Evolutionary conservation across 2,329 filamentous ascomycete species (phyloP).

Genomic region (Falciphora oryzae): DNA sequence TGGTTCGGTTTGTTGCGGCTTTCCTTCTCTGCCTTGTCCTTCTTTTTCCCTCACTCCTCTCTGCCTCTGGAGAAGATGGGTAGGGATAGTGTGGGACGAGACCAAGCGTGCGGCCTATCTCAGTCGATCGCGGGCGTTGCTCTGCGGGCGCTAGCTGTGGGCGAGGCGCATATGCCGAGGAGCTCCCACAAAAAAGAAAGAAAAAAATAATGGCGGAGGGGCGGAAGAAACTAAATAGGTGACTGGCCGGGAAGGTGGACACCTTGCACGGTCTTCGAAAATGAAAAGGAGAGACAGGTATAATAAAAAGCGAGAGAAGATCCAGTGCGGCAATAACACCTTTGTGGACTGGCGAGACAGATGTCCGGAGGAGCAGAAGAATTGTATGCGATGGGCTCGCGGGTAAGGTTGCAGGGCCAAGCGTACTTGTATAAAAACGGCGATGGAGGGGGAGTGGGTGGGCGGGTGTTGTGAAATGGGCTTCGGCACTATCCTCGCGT

Average conservation of each 20-base stretch:
- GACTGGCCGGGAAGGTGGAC: not conserved
- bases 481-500: slow-evolving; percentile 40
- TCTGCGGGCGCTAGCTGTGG: not conserved
- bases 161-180: not conserved
- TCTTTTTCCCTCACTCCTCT: not conserved
- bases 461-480: slow-evolving; percentile 38
- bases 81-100: not conserved
- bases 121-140: not conserved
- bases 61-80: not conserved
- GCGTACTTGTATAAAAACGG: slow-evolving; percentile 42
- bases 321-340: not conserved
- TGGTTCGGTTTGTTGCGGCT: slow-evolving; percentile 2
- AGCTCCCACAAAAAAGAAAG: not conserved
- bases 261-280: not conserved
- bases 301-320: not conserved
- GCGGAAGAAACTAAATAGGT: not conserved
- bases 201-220: not conserved
- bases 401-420: slow-evolving; percentile 35
- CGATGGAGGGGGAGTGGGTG: slow-evolving; percentile 39
- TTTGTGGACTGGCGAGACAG: not conserved
- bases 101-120: not conserved
- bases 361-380: not conserved
- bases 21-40: not conserved
- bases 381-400: slow-evolving; percentile 14
- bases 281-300: not conserved